Conservation (phyloP, 2,329 filamentous ascomycete species). For the Fusarium phyllophilum region DNA sequence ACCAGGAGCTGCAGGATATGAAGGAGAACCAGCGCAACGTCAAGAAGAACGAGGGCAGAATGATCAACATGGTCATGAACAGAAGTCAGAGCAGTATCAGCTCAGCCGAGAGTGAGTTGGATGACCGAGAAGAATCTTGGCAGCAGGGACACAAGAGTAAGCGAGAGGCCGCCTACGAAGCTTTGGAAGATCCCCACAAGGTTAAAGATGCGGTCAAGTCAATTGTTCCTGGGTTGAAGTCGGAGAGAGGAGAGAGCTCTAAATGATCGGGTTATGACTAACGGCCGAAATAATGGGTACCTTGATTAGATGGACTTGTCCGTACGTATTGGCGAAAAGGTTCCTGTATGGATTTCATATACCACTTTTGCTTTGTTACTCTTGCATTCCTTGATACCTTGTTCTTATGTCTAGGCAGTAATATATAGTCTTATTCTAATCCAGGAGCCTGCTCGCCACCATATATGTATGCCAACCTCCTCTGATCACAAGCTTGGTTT, state of each 20-base stretch:
- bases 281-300: conserved; percentile 24
- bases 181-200: conserved; percentile 60
- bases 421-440: conserved; percentile 24
- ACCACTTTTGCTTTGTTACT: conserved; percentile 15
- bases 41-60: conserved; percentile 72
- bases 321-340: conserved; percentile 21
- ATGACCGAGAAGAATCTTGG: conserved; percentile 54
- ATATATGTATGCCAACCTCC: neutral
- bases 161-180: conserved; percentile 62
- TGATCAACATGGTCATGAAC: conserved; percentile 67
- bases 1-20: conserved; percentile 75
- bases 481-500: conserved; percentile 43
- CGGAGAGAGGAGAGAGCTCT: conserved; percentile 30
- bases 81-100: conserved; percentile 63
- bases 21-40: conserved; percentile 79
- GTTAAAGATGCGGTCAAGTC: conserved; percentile 52
- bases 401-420: neutral
- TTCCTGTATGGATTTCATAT: conserved; percentile 31
- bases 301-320: conserved; percentile 9
- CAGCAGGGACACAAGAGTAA: conserved; percentile 59
- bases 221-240: conserved; percentile 40
- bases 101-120: conserved; percentile 64
- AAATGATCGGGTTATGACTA: conserved; percentile 29
- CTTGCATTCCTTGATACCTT: conserved; percentile 17
- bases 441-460: neutral